Base-by-base conservation (phyloP, 2,329 filamentous ascomycete genomes). In the Scedosporium apiospermum region DNA sequence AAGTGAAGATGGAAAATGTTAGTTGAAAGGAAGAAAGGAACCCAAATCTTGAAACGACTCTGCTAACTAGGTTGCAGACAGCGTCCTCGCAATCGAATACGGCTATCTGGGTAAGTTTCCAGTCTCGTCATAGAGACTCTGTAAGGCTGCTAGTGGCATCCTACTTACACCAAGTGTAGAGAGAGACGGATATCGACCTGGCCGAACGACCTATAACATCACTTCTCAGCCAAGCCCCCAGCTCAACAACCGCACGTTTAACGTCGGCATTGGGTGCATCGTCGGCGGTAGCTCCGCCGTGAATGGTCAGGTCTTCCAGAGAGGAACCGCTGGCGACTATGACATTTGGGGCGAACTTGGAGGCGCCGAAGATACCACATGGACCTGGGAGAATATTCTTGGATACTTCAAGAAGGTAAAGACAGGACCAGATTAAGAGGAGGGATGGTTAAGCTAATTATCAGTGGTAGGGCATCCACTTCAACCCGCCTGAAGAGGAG, bases 351-450 rank as follows among this genome's bases (percentile, higher is more conserved):
- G 72, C 42, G 69, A 69, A 2, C 66, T 82, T 1, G 79, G 78
- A 0, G 79, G 80, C 44, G 67, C 73, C 0, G 77, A 75, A 2
- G 53, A 65, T 23, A 59, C 16, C 65, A 60, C 65, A 18, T 79
- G 76, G 71, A 69, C 76, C 16, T 72, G 70, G 70, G 60, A 68
- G n/a, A 62, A 68, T 7, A 34, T 81, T 7, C 68, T 76, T 0
- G 77, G 75, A 0, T 80, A 79, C 44, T 75, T 81, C 64, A 74
- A 72, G 42, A 79, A 79, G 67, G 76, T 73, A n/a, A n/a, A n/a
- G n/a, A n/a, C n/a, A n/a, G n/a, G n/a, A n/a, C n/a, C n/a, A n/a
- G n/a, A n/a, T n/a, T n/a, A n/a, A n/a, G 34, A 9, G 34, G 1
- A 38, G 34, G 12, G 53, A 3, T 2, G 7, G 5, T 10, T 6